These are phyloP conservation scores for Cucumis cinereus DNA, from an alignment of 306 rosid genomes.

Conservation along the genomic window DNA sequence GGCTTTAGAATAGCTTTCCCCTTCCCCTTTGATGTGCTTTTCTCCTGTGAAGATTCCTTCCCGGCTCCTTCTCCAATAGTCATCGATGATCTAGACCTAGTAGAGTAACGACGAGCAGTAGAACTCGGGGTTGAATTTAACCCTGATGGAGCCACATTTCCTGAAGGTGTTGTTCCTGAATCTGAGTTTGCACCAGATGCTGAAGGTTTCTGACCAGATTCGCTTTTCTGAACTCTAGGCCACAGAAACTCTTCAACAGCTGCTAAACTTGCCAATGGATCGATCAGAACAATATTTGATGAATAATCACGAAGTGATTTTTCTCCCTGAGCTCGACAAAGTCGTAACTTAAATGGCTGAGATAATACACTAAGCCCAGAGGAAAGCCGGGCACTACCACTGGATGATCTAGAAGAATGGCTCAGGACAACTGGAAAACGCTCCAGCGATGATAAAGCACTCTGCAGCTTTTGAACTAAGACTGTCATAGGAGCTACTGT, in stretches of 20 bases:
- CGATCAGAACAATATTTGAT: conserved; percentile 81
- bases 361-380: conserved; percentile 87
- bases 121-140: conserved; percentile 50
- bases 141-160: conserved; percentile 64
- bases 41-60: conserved; percentile 63
- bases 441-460: conserved; percentile 93
- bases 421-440: conserved; percentile 95
- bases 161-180: conserved; percentile 62
- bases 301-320: conserved; percentile 87
- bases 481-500: conserved; percentile 56
- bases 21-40: conserved; percentile 75
- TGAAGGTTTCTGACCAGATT: conserved; percentile 64
- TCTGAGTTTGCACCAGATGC: conserved; percentile 67
- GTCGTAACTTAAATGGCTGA: conserved; percentile 91
- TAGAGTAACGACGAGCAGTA: conserved; percentile 61
- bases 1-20: conserved; percentile 93
- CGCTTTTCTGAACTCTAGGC: conserved; percentile 87
- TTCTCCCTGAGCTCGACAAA: conserved; percentile 90
- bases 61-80: conserved; percentile 55
- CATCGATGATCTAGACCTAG: conserved; percentile 75
- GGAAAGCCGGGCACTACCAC: conserved; percentile 88
- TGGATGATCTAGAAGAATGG: conserved; percentile 82
- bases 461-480: conserved; percentile 89
- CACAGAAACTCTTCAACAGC: conserved; percentile 97
- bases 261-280: conserved; percentile 90